A percentile compares a stretch with the other conserved stretches of the same genome.
These are phyloP conservation scores for Wickerhamomyces subpelliculosus DNA, from an alignment of 805 yeast species.

Conservation along the genomic window DNA sequence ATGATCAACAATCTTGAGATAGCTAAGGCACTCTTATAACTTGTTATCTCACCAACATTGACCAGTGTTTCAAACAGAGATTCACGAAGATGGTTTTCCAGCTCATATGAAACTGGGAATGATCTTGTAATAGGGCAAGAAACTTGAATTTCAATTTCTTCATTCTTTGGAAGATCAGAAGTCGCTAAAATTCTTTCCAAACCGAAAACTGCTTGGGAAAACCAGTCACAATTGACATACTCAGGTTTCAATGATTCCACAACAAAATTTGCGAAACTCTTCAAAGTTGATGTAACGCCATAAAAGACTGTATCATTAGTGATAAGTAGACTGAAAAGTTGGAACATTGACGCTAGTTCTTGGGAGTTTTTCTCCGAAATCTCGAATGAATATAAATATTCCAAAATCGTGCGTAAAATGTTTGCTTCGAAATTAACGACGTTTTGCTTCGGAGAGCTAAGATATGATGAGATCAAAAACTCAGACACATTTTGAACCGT, in stretches of 20 bases:
- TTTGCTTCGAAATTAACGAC: constrained; percentile 28
- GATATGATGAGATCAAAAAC: constrained; percentile 29
- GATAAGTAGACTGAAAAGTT: constrained; percentile 36
- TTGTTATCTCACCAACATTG: constrained; percentile 30
- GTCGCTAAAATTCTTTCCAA: constrained; percentile 49
- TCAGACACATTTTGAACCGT: constrained; percentile 31
- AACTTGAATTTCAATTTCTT: constrained; percentile 22
- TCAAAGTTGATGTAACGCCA: constrained; percentile 26
- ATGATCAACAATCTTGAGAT: constrained; percentile 49
- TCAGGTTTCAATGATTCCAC: constrained; percentile 29
- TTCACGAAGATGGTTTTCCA: constrained; percentile 19
- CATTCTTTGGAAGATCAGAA: constrained; percentile 42
- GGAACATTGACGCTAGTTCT: constrained; percentile 32
- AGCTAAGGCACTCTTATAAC: constrained; percentile 42
- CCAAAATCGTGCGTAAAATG: constrained; percentile 30
- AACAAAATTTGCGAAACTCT: constrained; percentile 31
- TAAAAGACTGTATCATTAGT: constrained; percentile 32
- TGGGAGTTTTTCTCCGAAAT: constrained; percentile 21
- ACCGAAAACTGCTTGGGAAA: constrained; percentile 47
- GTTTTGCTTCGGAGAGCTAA: constrained; percentile 25
- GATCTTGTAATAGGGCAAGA: constrained; percentile 10
- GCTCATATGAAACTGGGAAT: constrained; percentile 16
- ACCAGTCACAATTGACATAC: constrained; percentile 44
- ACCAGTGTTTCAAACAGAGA: constrained; percentile 39
- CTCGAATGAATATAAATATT: constrained; percentile 28